Conservation (phyloP, 768 basidiomycete species). For the Pholiota molesta region DNA sequence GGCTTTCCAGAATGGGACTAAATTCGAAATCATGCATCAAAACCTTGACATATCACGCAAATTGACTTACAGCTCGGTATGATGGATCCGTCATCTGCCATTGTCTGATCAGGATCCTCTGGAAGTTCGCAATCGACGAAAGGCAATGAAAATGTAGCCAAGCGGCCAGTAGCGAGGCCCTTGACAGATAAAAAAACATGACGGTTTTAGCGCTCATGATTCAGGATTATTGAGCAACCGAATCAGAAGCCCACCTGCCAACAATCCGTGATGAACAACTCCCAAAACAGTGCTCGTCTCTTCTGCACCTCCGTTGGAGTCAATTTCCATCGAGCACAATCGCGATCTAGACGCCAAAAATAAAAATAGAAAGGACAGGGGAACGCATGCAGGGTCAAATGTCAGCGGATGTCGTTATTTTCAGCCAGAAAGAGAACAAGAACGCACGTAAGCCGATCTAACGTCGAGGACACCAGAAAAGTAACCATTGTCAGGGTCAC, state of each 20-base stretch:
- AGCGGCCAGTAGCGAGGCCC: conserved; percentile 71
- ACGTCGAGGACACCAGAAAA: neutral
- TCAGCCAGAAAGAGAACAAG: neutral
- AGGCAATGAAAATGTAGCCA: conserved; percentile 69
- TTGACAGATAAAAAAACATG: conserved; percentile 24
- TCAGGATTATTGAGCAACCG: neutral
- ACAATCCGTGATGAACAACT: conserved; percentile 72
- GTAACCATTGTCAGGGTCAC: neutral
- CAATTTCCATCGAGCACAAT: conserved; percentile 72
- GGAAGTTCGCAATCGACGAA: conserved; percentile 77
- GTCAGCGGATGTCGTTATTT: neutral
- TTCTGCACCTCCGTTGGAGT: conserved; percentile 67
- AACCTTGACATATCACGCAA: neutral
- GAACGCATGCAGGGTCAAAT: conserved; percentile 7
- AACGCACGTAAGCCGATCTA: conserved; percentile 72
- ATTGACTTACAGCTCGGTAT: conserved; percentile 59
- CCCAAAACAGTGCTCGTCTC: conserved; percentile 73
- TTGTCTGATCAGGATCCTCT: conserved; percentile 57
- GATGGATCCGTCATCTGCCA: conserved; percentile 59
- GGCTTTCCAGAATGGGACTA: conserved; percentile 74
- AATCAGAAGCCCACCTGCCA: conserved; percentile 57
- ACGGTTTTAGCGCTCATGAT: neutral
- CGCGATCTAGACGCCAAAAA: conserved; percentile 50
- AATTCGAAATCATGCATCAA: neutral
- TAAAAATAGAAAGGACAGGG: conserved; percentile 6